Base-by-base conservation (phyloP, 805 yeast species). In the Candida silvicultrix region DNA sequence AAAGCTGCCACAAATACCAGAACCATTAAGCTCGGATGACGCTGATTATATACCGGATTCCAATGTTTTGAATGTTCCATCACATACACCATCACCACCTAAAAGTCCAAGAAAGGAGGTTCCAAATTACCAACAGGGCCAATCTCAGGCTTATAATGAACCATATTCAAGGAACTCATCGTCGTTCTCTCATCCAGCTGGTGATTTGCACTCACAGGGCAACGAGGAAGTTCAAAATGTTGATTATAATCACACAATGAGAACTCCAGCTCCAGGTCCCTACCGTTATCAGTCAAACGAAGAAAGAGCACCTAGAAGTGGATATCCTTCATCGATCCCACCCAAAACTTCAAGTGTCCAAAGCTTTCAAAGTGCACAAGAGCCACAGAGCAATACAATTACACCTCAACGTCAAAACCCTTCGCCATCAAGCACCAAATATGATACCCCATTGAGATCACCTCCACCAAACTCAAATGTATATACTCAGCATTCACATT, bases 71-170 rank as follows among this genome's bases (percentile, higher is more conserved):
- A 47, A 43, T 1, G 34, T 39, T n/a, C 46, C 56, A 11, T 49
- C 47, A 20, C 60, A 60, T 4, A 41, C 52, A 2, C 59, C 60
- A 20, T 41, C 50, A 25, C 43, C 48, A 10, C 57, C 59, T 19
- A 45, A 47, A 46, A 49, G 52, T 40, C 50, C 56, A 22, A 21
- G 46, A 5, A 31, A 28, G 21, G n/a, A 37, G 21, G 21, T 19
- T 16, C 22, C 38, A 8, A 9, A n/a, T 11, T 4, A 3, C 12
- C 22, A 12, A 4, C 9, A 34, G 15, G 15, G 5, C 21, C 20
- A 34, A 12, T 18, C 15, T 4, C 20, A 16, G 9, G 25, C 9
- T 9, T 23, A 23, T 23, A 5, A 23, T 5, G 25, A 5, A 23
- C 25, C 25, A 23, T 9, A 23, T 6, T 23, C 25, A 23, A 15